Conservation (phyloP, 2,329 filamentous ascomycete species). For the Dactylellina haptotyla region DNA sequence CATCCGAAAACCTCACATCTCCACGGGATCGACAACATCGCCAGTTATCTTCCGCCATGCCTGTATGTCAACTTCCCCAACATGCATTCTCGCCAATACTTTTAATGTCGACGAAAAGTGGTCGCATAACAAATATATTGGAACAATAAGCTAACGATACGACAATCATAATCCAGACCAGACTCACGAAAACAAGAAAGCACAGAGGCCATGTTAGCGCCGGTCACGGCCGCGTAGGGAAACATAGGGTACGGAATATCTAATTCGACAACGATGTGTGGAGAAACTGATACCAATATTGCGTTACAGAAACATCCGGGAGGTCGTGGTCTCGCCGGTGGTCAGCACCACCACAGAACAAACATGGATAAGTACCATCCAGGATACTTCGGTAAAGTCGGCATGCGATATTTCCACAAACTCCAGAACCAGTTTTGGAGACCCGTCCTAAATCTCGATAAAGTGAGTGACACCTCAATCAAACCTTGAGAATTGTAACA, state of each 20-base stretch:
- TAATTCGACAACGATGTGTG: not conserved
- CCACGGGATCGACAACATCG: conserved; percentile 9
- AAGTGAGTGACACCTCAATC: conserved; percentile 69
- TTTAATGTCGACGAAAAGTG: not conserved
- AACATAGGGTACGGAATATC: conserved; percentile 41
- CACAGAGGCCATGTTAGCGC: conserved; percentile 94
- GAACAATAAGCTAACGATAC: conserved; percentile 43
- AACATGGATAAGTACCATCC: conserved; percentile 95
- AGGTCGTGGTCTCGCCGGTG: conserved; percentile 89
- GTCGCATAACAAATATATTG: not conserved
- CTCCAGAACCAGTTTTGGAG: conserved; percentile 97
- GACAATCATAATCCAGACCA: conserved; percentile 55
- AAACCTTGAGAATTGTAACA: conserved; percentile 14
- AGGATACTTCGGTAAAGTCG: conserved; percentile 99
- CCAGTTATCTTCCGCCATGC: conserved; percentile 30
- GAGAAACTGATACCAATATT: conserved; percentile 8
- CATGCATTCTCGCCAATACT: conserved; percentile 7
- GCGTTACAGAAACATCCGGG: conserved; percentile 67
- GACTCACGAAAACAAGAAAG: conserved; percentile 59
- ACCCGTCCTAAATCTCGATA: conserved; percentile 98
- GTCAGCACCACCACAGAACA: conserved; percentile 97
- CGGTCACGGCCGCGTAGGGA: conserved; percentile 91
- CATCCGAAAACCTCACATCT: not conserved
- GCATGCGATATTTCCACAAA: conserved; percentile 97
- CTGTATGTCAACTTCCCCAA: conserved; percentile 32